Base-by-base conservation (phyloP, 2,329 filamentous ascomycete genomes). In the Penicillium polonicum region DNA sequence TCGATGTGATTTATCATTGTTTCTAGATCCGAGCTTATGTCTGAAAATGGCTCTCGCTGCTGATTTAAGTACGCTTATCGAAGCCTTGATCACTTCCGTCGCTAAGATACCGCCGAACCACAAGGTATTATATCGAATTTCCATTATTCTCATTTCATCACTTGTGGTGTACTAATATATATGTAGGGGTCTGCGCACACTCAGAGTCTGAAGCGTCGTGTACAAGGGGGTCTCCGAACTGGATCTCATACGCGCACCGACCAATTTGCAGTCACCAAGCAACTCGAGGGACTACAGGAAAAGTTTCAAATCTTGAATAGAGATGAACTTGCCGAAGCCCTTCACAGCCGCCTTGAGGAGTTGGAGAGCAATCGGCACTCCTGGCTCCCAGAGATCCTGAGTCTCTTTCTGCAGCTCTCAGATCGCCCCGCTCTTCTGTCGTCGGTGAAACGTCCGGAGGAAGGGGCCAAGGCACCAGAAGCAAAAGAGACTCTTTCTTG, bases 261-360 rank as follows among this genome's bases (percentile, higher is more conserved):
- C 68, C 88, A 90, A 64, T 92, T 92, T 69, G 86, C 89, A 44
- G 84, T 92, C 21, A 78, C 83, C 39, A 82, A 82, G 38, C 82
- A 81, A 36, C 79, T 93, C 2, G 79, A 85, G 48, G 90, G 90
- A 1, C 79, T 97, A 3, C 88, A 92, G 64, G 94, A 97, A 76
- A 92, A 93, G 66, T 94, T 97, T 66, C 84, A 86, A 33, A 82
- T 97, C 53, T 82, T 91, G 48, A 88, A 89, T 68, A 86, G 90
- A 60, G 92, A 97, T 66, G 85, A 85, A 39, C 78, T 97, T 27
- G 91, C 91, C 13, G 87, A 92, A 70, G 87, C 86, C 6, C 76
- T 92, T 36, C 77, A 79, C 39, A 69, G 72, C 43, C 82, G 89
- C 36, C 73, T 91, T 15, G 76, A 82, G 39, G 83, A 86, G 59